phyloP scores from a whole-genome alignment of 2,329 filamentous ascomycete genomes.

The Colletotrichum shisoi region DNA sequence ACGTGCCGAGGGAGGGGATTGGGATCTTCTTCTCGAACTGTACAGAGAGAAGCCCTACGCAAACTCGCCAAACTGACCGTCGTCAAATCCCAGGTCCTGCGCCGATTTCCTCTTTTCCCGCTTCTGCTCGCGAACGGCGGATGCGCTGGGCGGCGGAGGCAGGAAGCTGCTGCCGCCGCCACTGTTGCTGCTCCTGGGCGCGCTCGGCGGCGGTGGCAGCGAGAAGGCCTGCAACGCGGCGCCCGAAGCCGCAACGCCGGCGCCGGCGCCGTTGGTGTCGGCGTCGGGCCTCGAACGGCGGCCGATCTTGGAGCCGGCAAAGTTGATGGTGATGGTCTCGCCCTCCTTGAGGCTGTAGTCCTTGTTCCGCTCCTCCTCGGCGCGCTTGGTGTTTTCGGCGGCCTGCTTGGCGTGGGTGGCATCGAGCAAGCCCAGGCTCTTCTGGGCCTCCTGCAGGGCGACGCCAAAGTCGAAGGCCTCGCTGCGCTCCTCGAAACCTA shows the following conservation, averaged over 20 bases:
- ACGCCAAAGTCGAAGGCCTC: slow-evolving; percentile 89
- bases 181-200: slow-evolving; percentile 45
- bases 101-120: slow-evolving; percentile 62
- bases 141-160: slow-evolving; percentile 71
- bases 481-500: slow-evolving; percentile 86
- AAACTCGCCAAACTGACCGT: slow-evolving; percentile 90
- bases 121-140: slow-evolving; percentile 68
- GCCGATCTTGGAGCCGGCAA: slow-evolving; percentile 65
- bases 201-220: slow-evolving; percentile 72
- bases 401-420: slow-evolving; percentile 48
- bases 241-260: slow-evolving; percentile 35
- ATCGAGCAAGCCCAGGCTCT: slow-evolving; percentile 70
- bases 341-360: slow-evolving; percentile 90
- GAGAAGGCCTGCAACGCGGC: slow-evolving; percentile 67
- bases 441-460: slow-evolving; percentile 78
- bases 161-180: slow-evolving; percentile 50
- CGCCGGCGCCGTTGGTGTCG: slow-evolving; percentile 38
- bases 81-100: slow-evolving; percentile 80
- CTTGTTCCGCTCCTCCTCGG: slow-evolving; percentile 63
- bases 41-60: slow-evolving; percentile 50
- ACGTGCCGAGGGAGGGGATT: not conserved
- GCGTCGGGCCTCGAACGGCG: slow-evolving; percentile 51
- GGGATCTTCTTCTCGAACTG: not conserved
- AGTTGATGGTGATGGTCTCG: slow-evolving; percentile 84
- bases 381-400: slow-evolving; percentile 48